Conservation (phyloP, 2,329 filamentous ascomycete species). For the Botryotinia narcissicola region DNA sequence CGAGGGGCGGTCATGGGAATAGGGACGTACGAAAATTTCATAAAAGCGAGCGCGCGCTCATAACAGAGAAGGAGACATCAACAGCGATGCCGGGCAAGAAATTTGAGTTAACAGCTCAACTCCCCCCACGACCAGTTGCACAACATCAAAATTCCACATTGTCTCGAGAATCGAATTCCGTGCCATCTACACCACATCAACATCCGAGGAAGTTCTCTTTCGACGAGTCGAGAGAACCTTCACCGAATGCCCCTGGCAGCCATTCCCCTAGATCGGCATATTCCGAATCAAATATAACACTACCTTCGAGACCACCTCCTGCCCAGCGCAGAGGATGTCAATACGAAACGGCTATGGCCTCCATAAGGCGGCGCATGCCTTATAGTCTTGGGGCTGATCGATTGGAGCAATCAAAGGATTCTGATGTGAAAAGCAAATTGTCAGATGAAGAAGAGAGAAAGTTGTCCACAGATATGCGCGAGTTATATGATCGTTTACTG, state of each 20-base stretch:
- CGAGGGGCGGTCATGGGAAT: slow-evolving; percentile 54
- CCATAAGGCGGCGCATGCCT: slow-evolving; percentile 81
- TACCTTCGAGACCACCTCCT: slow-evolving; percentile 66
- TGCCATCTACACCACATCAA: slow-evolving; percentile 91
- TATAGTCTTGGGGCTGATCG: slow-evolving; percentile 84
- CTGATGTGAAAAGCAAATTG: slow-evolving; percentile 70
- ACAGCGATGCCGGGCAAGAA: slow-evolving; percentile 38
- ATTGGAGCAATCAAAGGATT: slow-evolving; percentile 67
- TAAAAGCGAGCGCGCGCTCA: slow-evolving; percentile 60
- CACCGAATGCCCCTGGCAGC: slow-evolving; percentile 71
- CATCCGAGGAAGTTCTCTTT: slow-evolving; percentile 79
- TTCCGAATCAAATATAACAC: slow-evolving; percentile 77
- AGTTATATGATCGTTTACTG: slow-evolving; percentile 80
- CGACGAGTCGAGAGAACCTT: slow-evolving; percentile 74
- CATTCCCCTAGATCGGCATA: slow-evolving; percentile 88
- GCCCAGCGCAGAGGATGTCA: slow-evolving; percentile 66
- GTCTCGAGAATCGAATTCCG: slow-evolving; percentile 76
- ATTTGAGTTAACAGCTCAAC: slow-evolving; percentile 34
- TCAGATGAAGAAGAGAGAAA: slow-evolving; percentile 70
- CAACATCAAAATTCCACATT: slow-evolving; percentile 49
- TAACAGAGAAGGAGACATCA: slow-evolving; percentile 55
- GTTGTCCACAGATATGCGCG: slow-evolving; percentile 77
- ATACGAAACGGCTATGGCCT: slow-evolving; percentile 82
- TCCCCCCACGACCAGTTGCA: slow-evolving; percentile 35
- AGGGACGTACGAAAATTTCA: slow-evolving; percentile 54